These are phyloP conservation scores for Byssothecium circinans DNA, from an alignment of 2,329 filamentous ascomycete genomes.

Conservation along the genomic window DNA sequence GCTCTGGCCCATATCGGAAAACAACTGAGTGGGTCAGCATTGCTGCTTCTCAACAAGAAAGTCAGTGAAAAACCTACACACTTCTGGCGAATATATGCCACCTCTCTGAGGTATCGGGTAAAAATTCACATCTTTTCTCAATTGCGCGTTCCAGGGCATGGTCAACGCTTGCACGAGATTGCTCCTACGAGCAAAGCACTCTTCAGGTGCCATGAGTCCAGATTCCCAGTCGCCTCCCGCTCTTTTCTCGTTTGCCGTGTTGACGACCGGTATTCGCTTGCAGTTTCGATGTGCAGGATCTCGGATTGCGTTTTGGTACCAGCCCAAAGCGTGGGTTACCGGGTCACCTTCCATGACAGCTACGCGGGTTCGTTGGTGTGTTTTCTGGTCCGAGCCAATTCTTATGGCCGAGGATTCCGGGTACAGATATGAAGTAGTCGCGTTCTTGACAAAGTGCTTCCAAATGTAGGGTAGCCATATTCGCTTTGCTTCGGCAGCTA, in stretches of 20 bases:
- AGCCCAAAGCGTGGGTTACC: constrained; percentile 60
- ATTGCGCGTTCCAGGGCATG: constrained; percentile 55
- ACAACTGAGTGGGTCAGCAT: constrained; percentile 54
- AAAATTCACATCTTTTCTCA: constrained; percentile 49
- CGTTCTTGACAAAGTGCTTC: constrained; percentile 54
- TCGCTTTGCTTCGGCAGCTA: constrained; percentile 72
- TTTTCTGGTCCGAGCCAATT: constrained; percentile 53
- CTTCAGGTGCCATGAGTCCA: constrained; percentile 65
- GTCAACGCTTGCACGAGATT: constrained; percentile 70
- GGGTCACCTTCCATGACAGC: constrained; percentile 51
- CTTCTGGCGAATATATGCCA: constrained; percentile 69
- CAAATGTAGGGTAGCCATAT: constrained; percentile 68
- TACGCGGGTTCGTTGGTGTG: constrained; percentile 44
- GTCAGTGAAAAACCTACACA: constrained; percentile 52
- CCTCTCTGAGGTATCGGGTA: constrained; percentile 73
- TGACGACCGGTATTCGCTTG: constrained; percentile 65
- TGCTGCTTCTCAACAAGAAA: not conserved
- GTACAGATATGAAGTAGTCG: constrained; percentile 64
- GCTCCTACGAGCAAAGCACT: constrained; percentile 73
- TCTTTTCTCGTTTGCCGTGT: constrained; percentile 74
- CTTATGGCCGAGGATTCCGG: constrained; percentile 40
- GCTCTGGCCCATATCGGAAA: constrained; percentile 67
- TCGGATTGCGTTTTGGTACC: constrained; percentile 49
- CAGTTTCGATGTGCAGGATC: constrained; percentile 24
- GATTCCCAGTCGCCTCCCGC: constrained; percentile 81